phyloP scores from a whole-genome alignment of 306 rosid genomes.

The Senna siamea region DNA sequence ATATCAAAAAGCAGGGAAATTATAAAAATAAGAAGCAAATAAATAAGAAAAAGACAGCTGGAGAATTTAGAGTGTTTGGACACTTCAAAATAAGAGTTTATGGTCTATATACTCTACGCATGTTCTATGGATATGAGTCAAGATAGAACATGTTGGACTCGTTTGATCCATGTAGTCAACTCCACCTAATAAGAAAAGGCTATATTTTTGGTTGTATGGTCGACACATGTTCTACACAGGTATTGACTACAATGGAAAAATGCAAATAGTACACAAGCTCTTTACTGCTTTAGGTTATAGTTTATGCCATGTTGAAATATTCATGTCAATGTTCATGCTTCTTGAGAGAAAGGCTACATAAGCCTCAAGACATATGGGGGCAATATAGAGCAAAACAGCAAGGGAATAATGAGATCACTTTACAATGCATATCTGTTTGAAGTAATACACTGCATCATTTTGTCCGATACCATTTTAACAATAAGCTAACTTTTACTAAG shows the following conservation, averaged over 20 bases:
- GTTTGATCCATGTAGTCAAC: too few species aligned
- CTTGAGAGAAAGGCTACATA: not conserved
- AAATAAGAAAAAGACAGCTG: too few species aligned
- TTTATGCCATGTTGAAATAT: not conserved
- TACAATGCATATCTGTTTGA: not conserved
- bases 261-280: not conserved
- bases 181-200: too few species aligned
- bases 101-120: too few species aligned
- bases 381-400: not conserved
- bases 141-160: too few species aligned
- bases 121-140: too few species aligned
- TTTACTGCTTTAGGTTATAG: not conserved
- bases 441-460: not conserved
- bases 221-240: not conserved
- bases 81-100: too few species aligned
- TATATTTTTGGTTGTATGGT: too few species aligned
- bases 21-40: too few species aligned
- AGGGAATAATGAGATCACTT: not conserved
- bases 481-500: constrained; percentile 14
- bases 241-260: not conserved
- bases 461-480: not conserved
- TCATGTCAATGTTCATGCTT: not conserved
- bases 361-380: not conserved
- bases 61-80: too few species aligned
- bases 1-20: too few species aligned